A percentile compares a stretch with the other conserved stretches of the same genome.
Evolutionary conservation across 768 basidiomycete species (phyloP).

Genomic region (Agaricus sinodeliciosus): DNA sequence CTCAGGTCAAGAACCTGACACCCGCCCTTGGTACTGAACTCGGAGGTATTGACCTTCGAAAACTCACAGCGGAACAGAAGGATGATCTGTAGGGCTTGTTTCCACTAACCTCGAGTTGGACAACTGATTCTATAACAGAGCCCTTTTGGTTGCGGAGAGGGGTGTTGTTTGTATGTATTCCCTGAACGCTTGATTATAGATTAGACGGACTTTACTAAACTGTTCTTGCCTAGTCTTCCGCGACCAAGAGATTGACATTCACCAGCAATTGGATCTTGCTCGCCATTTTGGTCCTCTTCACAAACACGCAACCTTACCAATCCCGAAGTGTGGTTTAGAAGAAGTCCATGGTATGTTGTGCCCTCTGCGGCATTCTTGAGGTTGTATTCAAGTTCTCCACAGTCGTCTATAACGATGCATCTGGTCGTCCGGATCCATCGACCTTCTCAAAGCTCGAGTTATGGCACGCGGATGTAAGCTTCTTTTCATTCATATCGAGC

Average conservation of each 20-base stretch:
- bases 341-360: slow-evolving; percentile 56
- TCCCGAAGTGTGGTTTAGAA: slow-evolving; percentile 68
- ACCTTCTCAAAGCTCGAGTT: slow-evolving; percentile 71
- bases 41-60: slow-evolving; percentile 63
- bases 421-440: slow-evolving; percentile 52
- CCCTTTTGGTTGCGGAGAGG: slow-evolving; percentile 67
- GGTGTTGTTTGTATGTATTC: slow-evolving; percentile 62
- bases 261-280: slow-evolving; percentile 66
- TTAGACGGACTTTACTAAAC: not conserved
- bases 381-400: slow-evolving; percentile 1
- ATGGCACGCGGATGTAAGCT: slow-evolving; percentile 71
- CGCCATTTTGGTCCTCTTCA: slow-evolving; percentile 72
- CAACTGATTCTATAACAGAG: slow-evolving; percentile 28
- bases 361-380: not conserved
- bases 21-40: slow-evolving; percentile 75
- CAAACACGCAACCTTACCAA: slow-evolving; percentile 76
- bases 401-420: slow-evolving; percentile 70
- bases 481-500: not conserved
- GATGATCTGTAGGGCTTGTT: slow-evolving; percentile 58
- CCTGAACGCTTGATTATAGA: not conserved
- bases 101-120: slow-evolving; percentile 6
- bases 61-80: slow-evolving; percentile 61
- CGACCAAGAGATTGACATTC: slow-evolving; percentile 63
- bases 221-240: slow-evolving; percentile 49
- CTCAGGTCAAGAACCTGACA: slow-evolving; percentile 61